Evolutionary conservation across 1,284 basidiomycete species (phyloP), one percentile per base, ranked within the genome.

Genomic region (Sporisorium reilianum): DNA sequence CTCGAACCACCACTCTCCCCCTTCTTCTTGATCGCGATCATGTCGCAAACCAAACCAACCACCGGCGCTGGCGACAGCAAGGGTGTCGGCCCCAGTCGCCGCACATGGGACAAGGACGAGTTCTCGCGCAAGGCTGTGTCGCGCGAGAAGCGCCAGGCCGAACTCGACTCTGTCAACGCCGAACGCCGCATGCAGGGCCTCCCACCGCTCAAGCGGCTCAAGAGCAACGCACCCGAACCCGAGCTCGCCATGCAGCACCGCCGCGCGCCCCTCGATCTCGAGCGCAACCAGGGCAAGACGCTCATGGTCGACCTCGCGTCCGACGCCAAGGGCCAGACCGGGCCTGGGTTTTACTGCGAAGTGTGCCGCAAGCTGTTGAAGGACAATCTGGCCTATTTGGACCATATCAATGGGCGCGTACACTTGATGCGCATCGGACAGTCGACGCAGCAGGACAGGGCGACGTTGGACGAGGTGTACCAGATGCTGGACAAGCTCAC

Each of bases 371-470:
- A 93, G 75, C 97, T 93, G 22, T 93, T 94, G 86, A 97, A 97
- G 85, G 96, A 99, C 83, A 95, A 91, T 65, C 89, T 91, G 26
- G 92, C 90, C 1, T 99, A 98, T 84, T 87, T 99, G 53, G 96
- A 99, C 85, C 97, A 99, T 85, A 90, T 99, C 62, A 99, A 99
- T 85, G 91, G 93, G 51, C 89, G 95, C 86, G 90, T 91, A 68
- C 97, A 99, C 88, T 87, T 99, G 52, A 90, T 93, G 56, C 89
- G 89, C 32, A 84, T 99, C n/a, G 97, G 96, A 22, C 97, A 99
- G 86, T 93, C 93, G 1, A 99, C 96, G 10, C 91, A 91, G 68
- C 89, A 97, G 59, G 91, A 91, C 76, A 90, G 95, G 22, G 97
- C 95, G 2, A 96, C 94, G 0, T 86, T 98, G 20, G 90, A 92